Percentiles rank a stretch among this genome's conserved stretches.
These are phyloP conservation scores for Cryoendolithus antarcticus DNA, from an alignment of 2,329 filamentous ascomycete genomes.

Conservation along the genomic window DNA sequence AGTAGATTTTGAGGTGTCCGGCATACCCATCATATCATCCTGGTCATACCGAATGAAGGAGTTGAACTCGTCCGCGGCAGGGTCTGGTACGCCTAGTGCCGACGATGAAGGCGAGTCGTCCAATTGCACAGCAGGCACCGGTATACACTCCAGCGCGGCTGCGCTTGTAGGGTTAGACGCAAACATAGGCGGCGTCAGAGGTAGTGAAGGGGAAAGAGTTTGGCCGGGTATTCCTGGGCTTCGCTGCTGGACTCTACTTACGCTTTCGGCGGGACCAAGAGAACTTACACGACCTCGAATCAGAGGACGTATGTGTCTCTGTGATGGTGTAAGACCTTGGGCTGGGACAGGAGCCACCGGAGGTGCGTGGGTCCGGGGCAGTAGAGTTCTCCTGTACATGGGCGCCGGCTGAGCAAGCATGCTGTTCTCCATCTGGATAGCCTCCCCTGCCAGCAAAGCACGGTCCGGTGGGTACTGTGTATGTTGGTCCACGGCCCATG, in stretches of 20 bases:
- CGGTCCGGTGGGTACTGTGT: too few species aligned
- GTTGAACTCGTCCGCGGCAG: slow-evolving; percentile 13
- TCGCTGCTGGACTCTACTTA: slow-evolving; percentile 5
- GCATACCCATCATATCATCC: slow-evolving; percentile 8
- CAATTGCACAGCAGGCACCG: not conserved
- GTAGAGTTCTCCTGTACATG: slow-evolving; percentile 10
- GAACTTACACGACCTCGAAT: slow-evolving; percentile 4
- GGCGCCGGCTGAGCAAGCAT: too few species aligned
- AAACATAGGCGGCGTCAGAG: not conserved
- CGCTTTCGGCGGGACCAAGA: slow-evolving; percentile 5
- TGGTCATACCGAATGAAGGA: slow-evolving; percentile 19
- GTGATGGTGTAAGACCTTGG: slow-evolving; percentile 3
- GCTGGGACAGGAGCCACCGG: slow-evolving; percentile 2
- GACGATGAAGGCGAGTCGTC: not conserved
- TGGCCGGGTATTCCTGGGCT: slow-evolving; percentile 1
- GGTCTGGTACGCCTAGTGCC: slow-evolving; percentile 4
- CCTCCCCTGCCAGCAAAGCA: too few species aligned
- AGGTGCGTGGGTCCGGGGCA: slow-evolving; percentile 12
- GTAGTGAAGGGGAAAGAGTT: not conserved
- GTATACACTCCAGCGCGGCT: not conserved
- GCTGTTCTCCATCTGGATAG: too few species aligned
- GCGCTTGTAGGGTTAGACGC: not conserved
- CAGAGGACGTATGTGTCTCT: slow-evolving; percentile 3
- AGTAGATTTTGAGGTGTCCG: too few species aligned
- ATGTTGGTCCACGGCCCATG: too few species aligned